These are phyloP conservation scores for Teunomyces cretensis DNA, from an alignment of 805 yeast species.

Conservation along the genomic window DNA sequence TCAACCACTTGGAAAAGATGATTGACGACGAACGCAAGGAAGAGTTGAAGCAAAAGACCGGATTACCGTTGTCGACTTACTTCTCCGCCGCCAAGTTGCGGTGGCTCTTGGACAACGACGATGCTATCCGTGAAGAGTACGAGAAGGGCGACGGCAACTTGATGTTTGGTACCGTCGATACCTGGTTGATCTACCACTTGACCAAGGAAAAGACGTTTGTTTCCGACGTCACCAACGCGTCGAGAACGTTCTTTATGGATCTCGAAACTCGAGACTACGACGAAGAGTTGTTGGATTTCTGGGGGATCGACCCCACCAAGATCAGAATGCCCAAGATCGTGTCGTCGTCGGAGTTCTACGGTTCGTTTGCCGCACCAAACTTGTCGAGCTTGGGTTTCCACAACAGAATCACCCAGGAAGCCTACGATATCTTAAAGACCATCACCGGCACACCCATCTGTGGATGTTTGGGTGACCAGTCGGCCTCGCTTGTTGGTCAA, in stretches of 20 bases:
- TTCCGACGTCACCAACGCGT: conserved; percentile 89
- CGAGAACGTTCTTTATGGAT: conserved; percentile 88
- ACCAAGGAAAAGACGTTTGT: conserved; percentile 69
- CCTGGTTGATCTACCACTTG: conserved; percentile 87
- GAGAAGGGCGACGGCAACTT: conserved; percentile 68
- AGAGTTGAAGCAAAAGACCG: conserved; percentile 63
- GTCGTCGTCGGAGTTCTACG: conserved; percentile 77
- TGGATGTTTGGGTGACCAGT: conserved; percentile 93
- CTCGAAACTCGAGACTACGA: conserved; percentile 75
- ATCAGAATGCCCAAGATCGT: conserved; percentile 73
- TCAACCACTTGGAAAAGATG: conserved; percentile 57
- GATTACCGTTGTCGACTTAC: conserved; percentile 87
- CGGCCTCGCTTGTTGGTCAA: conserved; percentile 92
- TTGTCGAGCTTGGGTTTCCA: conserved; percentile 52
- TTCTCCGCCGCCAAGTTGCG: conserved; percentile 87
- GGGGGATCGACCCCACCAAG: conserved; percentile 71
- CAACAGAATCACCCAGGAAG: conserved; percentile 50
- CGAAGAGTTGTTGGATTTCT: conserved; percentile 67
- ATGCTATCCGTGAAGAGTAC: conserved; percentile 62
- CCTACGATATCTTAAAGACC: conserved; percentile 47
- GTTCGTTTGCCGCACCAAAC: conserved; percentile 65
- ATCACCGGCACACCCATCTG: conserved; percentile 70
- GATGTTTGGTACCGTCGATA: conserved; percentile 92
- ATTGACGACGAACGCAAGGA: conserved; percentile 56
- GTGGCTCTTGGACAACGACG: conserved; percentile 85